Evolutionary conservation across 192 early-diverging fungal species (phyloP).

Genomic region (Lobosporangium transversale): DNA sequence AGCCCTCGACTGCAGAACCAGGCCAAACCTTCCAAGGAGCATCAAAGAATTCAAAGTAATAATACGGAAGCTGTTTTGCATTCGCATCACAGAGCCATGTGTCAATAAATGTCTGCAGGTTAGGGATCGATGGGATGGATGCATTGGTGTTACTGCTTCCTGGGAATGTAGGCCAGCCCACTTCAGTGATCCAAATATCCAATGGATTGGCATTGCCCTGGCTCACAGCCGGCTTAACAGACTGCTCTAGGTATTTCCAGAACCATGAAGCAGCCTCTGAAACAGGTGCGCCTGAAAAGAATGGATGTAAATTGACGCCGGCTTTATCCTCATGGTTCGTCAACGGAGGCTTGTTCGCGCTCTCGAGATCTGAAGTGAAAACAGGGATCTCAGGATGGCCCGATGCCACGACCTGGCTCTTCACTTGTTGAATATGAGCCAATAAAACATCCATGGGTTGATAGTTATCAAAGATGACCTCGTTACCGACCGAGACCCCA

Average conservation of each 20-base stretch:
- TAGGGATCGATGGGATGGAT: conserved; percentile 51
- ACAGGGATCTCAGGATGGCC: conserved; percentile 51
- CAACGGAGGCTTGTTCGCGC: conserved; percentile 27
- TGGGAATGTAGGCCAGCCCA: conserved; percentile 59
- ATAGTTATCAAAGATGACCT: conserved; percentile 52
- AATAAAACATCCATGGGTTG: conserved; percentile 9
- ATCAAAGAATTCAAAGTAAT: conserved; percentile 60
- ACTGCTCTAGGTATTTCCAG: conserved; percentile 45
- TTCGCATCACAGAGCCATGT: conserved; percentile 60
- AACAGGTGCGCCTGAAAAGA: conserved; percentile 53
- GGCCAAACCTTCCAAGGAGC: conserved; percentile 60
- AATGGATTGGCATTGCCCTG: conserved; percentile 1
- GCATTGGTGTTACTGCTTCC: conserved; percentile 1
- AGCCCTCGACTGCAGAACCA: conserved; percentile 47
- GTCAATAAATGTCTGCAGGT: conserved; percentile 53
- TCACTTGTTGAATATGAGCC: conserved; percentile 36
- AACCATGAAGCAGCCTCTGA: conserved; percentile 50
- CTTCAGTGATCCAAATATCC: conserved; percentile 50
- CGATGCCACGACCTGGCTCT: conserved; percentile 23
- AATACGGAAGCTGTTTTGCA: conserved; percentile 43
- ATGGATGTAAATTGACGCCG: conserved; percentile 56
- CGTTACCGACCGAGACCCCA: conserved; percentile 58
- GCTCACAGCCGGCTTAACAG: conserved; percentile 25
- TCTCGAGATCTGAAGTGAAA: conserved; percentile 49
- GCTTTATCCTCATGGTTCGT: conserved; percentile 40